Evolutionary conservation across 1,284 basidiomycete species (phyloP).

Genomic region (Melampsora americana): DNA sequence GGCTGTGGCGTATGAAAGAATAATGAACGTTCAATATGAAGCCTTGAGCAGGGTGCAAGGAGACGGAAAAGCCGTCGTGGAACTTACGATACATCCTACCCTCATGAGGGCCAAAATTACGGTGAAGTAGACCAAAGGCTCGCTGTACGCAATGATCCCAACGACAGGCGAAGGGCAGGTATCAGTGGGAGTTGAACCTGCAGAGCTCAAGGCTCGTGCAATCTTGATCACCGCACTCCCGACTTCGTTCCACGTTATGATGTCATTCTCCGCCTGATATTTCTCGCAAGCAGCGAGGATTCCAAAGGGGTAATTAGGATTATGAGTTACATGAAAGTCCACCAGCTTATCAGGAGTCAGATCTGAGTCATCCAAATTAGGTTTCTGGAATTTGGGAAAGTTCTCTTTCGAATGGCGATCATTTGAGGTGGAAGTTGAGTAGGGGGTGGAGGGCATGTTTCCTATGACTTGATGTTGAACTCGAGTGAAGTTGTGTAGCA

Average conservation of each 20-base stretch:
- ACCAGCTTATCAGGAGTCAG: neutral
- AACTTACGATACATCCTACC: conserved; percentile 4
- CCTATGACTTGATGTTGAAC: no score
- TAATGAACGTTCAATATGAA: neutral
- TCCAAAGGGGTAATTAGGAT: neutral
- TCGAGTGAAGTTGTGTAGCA: no score
- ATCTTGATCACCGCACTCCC: neutral
- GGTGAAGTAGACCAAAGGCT: neutral
- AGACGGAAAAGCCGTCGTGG: neutral
- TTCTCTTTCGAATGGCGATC: neutral
- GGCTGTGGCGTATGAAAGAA: neutral
- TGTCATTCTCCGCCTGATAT: neutral
- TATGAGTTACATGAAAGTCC: conserved; percentile 1
- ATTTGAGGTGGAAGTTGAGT: neutral
- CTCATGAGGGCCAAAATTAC: neutral
- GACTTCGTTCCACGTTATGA: neutral
- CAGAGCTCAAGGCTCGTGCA: neutral
- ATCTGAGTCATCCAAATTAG: neutral
- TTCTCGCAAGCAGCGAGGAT: neutral
- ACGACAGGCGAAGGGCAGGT: neutral
- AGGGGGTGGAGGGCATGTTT: no score
- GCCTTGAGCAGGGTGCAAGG: neutral
- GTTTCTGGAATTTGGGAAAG: neutral
- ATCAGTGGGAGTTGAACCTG: neutral
- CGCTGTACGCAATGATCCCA: neutral